These are phyloP conservation scores for Tuber magnatum DNA, from an alignment of 495 filamentous ascomycete genomes.

Conservation along the genomic window DNA sequence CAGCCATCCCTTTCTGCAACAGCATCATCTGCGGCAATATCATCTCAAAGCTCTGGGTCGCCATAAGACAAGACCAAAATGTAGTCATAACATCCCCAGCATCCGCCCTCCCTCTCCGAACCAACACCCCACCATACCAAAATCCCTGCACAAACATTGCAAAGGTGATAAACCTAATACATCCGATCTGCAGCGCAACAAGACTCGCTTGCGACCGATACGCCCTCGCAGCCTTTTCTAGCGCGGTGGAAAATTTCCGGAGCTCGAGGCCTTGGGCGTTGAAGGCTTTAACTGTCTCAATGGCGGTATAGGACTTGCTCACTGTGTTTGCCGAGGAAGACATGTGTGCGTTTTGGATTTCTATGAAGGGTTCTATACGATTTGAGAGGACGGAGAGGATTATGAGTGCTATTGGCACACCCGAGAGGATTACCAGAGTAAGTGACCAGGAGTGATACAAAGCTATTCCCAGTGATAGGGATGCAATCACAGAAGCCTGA, in stretches of 20 bases:
- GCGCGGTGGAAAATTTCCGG: conserved; percentile 54
- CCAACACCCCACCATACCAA: conserved; percentile 71
- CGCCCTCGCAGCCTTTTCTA: conserved; percentile 54
- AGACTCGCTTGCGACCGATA: conserved; percentile 62
- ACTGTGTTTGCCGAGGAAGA: conserved; percentile 63
- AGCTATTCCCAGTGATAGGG: conserved; percentile 61
- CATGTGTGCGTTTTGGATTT: conserved; percentile 61
- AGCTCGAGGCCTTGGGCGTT: conserved; percentile 68
- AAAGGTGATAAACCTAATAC: conserved; percentile 65
- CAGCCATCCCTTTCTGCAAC: conserved; percentile 71
- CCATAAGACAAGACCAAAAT: conserved; percentile 73
- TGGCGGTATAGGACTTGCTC: conserved; percentile 60
- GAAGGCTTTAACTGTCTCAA: conserved; percentile 82
- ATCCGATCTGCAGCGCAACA: conserved; percentile 62
- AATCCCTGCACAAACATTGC: conserved; percentile 86
- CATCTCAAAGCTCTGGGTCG: conserved; percentile 63
- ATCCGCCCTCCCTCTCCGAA: conserved; percentile 47
- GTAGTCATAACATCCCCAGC: conserved; percentile 72
- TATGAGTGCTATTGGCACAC: conserved; percentile 59
- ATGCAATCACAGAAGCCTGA: conserved; percentile 54
- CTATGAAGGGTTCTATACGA: conserved; percentile 58
- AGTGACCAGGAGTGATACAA: conserved; percentile 77
- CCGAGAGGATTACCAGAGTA: conserved; percentile 71
- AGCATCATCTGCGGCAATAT: conserved; percentile 68
- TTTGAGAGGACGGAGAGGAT: conserved; percentile 55